Conservation (phyloP, 1,284 basidiomycete species). For the Ceratobasidium sp. region DNA sequence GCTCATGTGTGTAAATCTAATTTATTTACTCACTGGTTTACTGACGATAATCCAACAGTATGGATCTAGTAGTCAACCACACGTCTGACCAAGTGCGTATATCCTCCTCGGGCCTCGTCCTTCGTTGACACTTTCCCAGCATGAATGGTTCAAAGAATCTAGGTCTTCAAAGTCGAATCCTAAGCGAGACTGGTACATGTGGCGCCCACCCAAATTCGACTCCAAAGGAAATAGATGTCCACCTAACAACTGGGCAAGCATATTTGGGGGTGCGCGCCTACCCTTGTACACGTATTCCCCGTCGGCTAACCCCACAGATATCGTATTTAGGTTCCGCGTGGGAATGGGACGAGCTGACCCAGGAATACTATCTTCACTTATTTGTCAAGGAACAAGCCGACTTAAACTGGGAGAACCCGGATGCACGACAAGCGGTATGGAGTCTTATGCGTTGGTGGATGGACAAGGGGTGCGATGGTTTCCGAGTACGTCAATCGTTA, state of each 20-base stretch:
- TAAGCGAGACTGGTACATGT: constrained; percentile 82
- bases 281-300: too few species aligned
- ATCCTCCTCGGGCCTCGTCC: not conserved
- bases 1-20: constrained; percentile 65
- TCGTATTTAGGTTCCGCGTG: constrained; percentile 77
- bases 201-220: constrained; percentile 74
- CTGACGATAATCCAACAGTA: constrained; percentile 58
- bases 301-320: too few species aligned
- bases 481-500: constrained; percentile 63
- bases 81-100: constrained; percentile 73
- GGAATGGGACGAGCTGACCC: constrained; percentile 76
- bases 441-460: constrained; percentile 82
- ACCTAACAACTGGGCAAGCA: constrained; percentile 80
- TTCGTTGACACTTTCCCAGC: constrained; percentile 58
- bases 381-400: constrained; percentile 81
- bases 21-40: constrained; percentile 2
- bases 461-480: constrained; percentile 79
- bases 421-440: constrained; percentile 72
- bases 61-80: constrained; percentile 88
- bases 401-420: constrained; percentile 81
- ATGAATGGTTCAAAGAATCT: constrained; percentile 81
- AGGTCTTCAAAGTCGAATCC: constrained; percentile 68
- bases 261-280: constrained; percentile 72
- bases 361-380: constrained; percentile 82
- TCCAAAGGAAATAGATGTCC: constrained; percentile 67